Percentiles rank a stretch among this genome's conserved stretches.
phyloP scores from a whole-genome alignment of 306 rosid genomes.

The Boehmeria nivea region DNA sequence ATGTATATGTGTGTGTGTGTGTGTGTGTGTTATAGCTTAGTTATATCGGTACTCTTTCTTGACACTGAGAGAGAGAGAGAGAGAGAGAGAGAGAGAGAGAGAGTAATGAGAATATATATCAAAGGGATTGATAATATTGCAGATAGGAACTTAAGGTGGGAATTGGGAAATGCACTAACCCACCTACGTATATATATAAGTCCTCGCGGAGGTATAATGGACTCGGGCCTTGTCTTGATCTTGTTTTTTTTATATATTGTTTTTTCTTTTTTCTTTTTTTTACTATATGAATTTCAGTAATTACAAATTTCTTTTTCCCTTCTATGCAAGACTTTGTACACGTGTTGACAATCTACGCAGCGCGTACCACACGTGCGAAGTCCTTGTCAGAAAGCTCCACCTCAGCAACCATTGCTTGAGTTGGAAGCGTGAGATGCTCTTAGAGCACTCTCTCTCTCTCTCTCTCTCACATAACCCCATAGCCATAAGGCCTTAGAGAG shows the following conservation, averaged over 20 bases:
- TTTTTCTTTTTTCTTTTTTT: background rate
- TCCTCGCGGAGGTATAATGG: background rate
- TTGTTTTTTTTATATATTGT: background rate
- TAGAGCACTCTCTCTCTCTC: no score
- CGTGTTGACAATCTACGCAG: conserved; percentile 19
- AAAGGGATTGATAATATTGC: no score
- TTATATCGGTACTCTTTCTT: no score
- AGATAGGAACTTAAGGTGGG: background rate
- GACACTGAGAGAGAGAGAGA: no score
- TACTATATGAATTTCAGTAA: background rate
- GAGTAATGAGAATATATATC: background rate
- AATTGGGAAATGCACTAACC: background rate
- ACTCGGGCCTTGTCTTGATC: background rate
- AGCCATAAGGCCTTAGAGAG: no score
- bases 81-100: conserved; percentile 4
- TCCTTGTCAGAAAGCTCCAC: conserved; percentile 50
- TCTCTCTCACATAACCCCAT: no score
- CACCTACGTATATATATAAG: background rate
- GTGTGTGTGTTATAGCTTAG: no score
- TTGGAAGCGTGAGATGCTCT: conserved; percentile 46
- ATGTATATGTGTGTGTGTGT: no score
- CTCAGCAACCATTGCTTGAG: conserved; percentile 50
- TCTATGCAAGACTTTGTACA: conserved; percentile 8
- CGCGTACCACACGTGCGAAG: conserved; percentile 40
- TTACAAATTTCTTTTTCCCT: background rate